Conservation (phyloP, 345 rosid genomes). For the Citropsis articulata region DNA sequence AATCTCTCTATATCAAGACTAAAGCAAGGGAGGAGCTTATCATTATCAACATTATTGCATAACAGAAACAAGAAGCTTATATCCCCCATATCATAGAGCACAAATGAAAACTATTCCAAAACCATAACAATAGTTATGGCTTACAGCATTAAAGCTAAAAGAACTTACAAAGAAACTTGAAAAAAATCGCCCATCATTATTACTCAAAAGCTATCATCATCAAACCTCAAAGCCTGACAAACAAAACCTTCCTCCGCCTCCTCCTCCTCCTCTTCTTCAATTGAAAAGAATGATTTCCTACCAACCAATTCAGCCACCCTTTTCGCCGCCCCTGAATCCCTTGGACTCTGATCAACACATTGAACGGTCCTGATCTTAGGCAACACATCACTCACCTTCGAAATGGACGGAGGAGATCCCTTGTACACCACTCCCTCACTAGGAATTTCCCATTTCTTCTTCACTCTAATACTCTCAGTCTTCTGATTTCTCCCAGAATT, state of each 20-base stretch:
- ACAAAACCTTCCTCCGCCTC: background rate
- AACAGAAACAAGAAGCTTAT: slow-evolving; percentile 2
- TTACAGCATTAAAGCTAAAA: slow-evolving; percentile 1
- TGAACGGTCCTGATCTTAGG: slow-evolving; percentile 74
- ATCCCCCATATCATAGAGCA: background rate
- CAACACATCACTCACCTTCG: slow-evolving; percentile 30
- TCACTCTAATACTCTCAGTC: slow-evolving; percentile 49
- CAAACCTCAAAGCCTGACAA: slow-evolving; percentile 34
- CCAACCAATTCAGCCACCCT: slow-evolving; percentile 76
- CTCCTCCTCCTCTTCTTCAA: slow-evolving; percentile 23
- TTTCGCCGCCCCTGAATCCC: slow-evolving; percentile 90
- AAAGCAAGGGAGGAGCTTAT: slow-evolving; percentile 17
- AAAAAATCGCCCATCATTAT: background rate
- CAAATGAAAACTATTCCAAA: background rate
- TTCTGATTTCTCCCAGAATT: slow-evolving; percentile 20
- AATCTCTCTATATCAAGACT: background rate
- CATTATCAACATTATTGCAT: slow-evolving; percentile 23
- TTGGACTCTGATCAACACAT: slow-evolving; percentile 53
- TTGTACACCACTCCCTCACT: slow-evolving; percentile 44
- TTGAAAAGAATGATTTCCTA: slow-evolving; percentile 48
- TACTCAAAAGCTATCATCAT: slow-evolving; percentile 28
- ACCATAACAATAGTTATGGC: slow-evolving; percentile 25
- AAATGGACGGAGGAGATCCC: slow-evolving; percentile 31
- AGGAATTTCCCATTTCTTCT: slow-evolving; percentile 95
- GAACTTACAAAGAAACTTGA: background rate